Base-by-base conservation (phyloP, 148 eudicot species). In the Rhododendron ferrugineum region DNA sequence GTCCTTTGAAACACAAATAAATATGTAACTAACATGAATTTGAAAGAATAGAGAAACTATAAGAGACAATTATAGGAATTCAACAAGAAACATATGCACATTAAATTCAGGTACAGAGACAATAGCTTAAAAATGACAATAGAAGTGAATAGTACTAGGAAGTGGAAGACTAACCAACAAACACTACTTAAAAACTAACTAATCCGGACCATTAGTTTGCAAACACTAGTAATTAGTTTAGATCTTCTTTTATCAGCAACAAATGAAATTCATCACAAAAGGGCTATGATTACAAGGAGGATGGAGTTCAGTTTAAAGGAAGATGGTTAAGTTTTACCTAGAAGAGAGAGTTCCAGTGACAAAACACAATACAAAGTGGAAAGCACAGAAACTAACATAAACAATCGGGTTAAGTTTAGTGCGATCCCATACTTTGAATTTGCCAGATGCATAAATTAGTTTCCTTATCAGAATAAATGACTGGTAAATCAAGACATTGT, bases 1-100 rank as follows among this genome's bases (percentile, higher is more conserved):
- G 36, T 95, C 98, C 99, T 96, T 62, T 79, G 72, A 34, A 82
- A 81, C 15, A 87, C 1, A 42, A 82, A 85, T 18, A 68, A 80
- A 54, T 10, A 49, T 6, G 56, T 85, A 15, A 85, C 58, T 50
- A 50, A 26, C 44, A 13, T 26, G 15, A 2, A 1, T 8, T 52
- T 28, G 40, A 37, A 80, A 80, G 42, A 28, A 64, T 26, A 15
- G 15, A 70, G 50, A 72, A 83, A 20, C 77, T 46, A 30, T 8
- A 66, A 70, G 74, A 40, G 84, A 82, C 15, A 58, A 13, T 47
- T 14, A 81, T 20, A 44, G 76, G 46, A 86, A 32, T 18, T 62
- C 46, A 11, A 58, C 32, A 37, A 78, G 34, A 47, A 66, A 79
- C 49, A 56, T n/a, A 5, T 83, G 50, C n/a, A 66, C 78, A 50